Evolutionary conservation across 2,329 filamentous ascomycete genomes (phyloP).

Genomic region (Emmonsiellopsis sp.): DNA sequence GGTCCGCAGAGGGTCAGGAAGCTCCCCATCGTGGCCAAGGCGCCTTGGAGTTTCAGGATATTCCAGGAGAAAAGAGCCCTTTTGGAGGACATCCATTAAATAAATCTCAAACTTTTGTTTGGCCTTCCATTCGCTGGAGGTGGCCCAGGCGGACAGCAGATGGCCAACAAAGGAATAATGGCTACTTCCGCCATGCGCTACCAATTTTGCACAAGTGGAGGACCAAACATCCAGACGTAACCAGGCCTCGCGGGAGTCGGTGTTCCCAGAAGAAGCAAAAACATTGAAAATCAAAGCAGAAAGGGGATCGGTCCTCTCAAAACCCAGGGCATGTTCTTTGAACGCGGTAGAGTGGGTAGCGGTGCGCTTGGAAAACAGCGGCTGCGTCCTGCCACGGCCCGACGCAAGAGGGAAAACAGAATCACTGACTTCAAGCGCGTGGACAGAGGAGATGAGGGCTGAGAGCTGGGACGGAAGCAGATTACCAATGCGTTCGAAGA

Average conservation of each 20-base stretch:
- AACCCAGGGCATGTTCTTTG: constrained; percentile 75
- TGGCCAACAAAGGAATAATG: constrained; percentile 74
- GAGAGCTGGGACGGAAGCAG: constrained; percentile 68
- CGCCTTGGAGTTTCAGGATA: constrained; percentile 68
- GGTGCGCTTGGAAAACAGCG: constrained; percentile 39
- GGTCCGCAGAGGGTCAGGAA: constrained; percentile 59
- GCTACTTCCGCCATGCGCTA: constrained; percentile 65
- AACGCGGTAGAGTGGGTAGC: constrained; percentile 47
- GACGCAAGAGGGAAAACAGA: constrained; percentile 66
- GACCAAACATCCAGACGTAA: constrained; percentile 81
- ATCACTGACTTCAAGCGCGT: constrained; percentile 70
- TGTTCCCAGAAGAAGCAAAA: constrained; percentile 76
- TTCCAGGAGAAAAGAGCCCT: constrained; percentile 83
- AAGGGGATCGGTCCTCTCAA: constrained; percentile 79
- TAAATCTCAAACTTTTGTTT: constrained; percentile 87
- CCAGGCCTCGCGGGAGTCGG: constrained; percentile 70
- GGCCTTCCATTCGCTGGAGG: constrained; percentile 81
- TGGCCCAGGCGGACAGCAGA: constrained; percentile 78
- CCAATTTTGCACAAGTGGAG: constrained; percentile 71
- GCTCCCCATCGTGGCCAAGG: constrained; percentile 62
- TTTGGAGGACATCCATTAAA: constrained; percentile 87
- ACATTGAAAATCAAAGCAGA: constrained; percentile 79
- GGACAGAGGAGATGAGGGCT: constrained; percentile 67
- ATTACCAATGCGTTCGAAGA: constrained; percentile 70
- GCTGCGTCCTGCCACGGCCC: constrained; percentile 40